A percentile compares a stretch with the other conserved stretches of the same genome.
Conservation (phyloP, 176 grass and related monocot species). For the Eleusine coracana region DNA sequence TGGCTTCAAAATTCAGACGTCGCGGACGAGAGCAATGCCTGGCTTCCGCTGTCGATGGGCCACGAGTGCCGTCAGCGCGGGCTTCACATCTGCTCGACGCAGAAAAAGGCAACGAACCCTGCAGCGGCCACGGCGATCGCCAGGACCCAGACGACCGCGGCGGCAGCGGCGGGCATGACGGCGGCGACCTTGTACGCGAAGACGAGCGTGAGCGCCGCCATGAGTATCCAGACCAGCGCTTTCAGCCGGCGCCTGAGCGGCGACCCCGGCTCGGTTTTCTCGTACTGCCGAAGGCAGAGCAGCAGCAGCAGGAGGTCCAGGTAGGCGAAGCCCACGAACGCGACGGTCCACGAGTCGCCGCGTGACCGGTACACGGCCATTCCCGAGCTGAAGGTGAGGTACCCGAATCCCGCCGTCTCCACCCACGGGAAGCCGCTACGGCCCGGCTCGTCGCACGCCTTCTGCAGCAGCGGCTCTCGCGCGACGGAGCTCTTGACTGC, state of each 20-base stretch:
- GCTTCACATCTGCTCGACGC: too few species aligned
- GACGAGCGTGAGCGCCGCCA: not conserved
- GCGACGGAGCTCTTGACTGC: too few species aligned
- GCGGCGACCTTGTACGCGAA: conserved; percentile 22
- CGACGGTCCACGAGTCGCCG: not conserved
- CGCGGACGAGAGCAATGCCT: too few species aligned
- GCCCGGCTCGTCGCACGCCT: too few species aligned
- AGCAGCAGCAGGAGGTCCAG: not conserved
- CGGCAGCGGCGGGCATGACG: not conserved
- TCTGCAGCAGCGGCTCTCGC: too few species aligned
- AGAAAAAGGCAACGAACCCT: conserved; percentile 18
- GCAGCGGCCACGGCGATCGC: not conserved
- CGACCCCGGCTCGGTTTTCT: not conserved
- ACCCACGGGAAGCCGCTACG: not conserved
- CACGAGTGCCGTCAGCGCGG: too few species aligned
- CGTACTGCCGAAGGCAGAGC: not conserved
- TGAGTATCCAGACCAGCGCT: not conserved
- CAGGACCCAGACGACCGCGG: not conserved
- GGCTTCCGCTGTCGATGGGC: too few species aligned
- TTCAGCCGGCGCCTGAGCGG: not conserved
- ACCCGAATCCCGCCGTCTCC: not conserved
- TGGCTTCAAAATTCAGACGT: too few species aligned
- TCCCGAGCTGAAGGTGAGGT: conserved; percentile 18
- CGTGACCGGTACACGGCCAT: not conserved
- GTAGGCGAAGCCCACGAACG: conserved; percentile 22